These are phyloP conservation scores for Erythrophleum fordii DNA, from an alignment of 306 rosid species.

Conservation along the genomic window DNA sequence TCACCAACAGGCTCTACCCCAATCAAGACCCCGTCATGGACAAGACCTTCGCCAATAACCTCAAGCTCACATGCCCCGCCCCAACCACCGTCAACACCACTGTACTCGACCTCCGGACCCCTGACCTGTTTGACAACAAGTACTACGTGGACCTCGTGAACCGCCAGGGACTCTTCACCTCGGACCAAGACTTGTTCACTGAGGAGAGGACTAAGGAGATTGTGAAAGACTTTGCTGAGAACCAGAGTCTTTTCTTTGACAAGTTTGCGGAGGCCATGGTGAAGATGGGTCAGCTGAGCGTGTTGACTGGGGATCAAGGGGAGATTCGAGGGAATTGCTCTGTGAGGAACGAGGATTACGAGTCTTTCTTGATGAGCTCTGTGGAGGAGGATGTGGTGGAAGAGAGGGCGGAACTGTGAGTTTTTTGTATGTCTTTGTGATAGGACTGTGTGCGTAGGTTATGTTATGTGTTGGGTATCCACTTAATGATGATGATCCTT, in stretches of 20 bases:
- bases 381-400: slow-evolving; percentile 41
- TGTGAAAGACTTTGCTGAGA: slow-evolving; percentile 49
- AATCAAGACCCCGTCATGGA: slow-evolving; percentile 54
- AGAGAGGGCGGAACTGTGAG: neutral
- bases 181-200: slow-evolving; percentile 57
- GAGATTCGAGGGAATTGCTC: slow-evolving; percentile 64
- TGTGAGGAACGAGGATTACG: slow-evolving; percentile 35
- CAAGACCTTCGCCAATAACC: slow-evolving; percentile 52
- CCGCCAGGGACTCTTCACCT: slow-evolving; percentile 68
- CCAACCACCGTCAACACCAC: slow-evolving; percentile 16
- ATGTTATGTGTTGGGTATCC: neutral
- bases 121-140: slow-evolving; percentile 60
- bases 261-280: slow-evolving; percentile 52
- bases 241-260: slow-evolving; percentile 58
- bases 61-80: slow-evolving; percentile 48
- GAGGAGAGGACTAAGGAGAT: slow-evolving; percentile 48
- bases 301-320: slow-evolving; percentile 55
- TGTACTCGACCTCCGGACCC: slow-evolving; percentile 55
- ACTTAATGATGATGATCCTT: neutral
- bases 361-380: slow-evolving; percentile 14
- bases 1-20: slow-evolving; percentile 58
- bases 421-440: neutral
- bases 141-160: slow-evolving; percentile 59
- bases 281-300: slow-evolving; percentile 66
- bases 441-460: neutral